These are phyloP conservation scores for Melocanna baccifera DNA, from an alignment of 176 grass and related monocot species.

Conservation along the genomic window DNA sequence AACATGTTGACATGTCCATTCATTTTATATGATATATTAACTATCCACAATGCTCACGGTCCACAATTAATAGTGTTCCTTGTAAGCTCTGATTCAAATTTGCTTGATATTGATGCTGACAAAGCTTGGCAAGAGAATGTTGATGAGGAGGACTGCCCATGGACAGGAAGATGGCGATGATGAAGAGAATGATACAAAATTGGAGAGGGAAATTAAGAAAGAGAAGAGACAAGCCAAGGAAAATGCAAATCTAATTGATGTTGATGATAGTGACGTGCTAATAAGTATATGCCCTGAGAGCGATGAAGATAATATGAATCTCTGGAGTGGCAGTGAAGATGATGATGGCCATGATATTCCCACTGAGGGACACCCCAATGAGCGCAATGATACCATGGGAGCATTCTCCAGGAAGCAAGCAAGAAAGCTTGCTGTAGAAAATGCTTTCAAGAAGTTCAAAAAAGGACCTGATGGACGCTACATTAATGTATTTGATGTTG, in stretches of 20 bases:
- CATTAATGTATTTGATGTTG: too few relatives aligned
- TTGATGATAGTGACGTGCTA: slow-evolving; percentile 77
- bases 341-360: slow-evolving; percentile 76
- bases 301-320: too few relatives aligned
- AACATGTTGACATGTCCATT: background rate
- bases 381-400: slow-evolving; percentile 77
- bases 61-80: too few relatives aligned
- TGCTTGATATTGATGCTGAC: background rate
- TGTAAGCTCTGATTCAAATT: background rate
- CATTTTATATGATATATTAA: slow-evolving; percentile 20
- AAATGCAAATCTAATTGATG: slow-evolving; percentile 79
- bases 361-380: slow-evolving; percentile 64
- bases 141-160: slow-evolving; percentile 83
- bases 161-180: slow-evolving; percentile 85
- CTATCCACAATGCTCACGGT: background rate
- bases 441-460: slow-evolving; percentile 93
- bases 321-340: slow-evolving; percentile 91
- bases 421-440: slow-evolving; percentile 90
- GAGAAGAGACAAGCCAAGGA: slow-evolving; percentile 66
- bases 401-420: too few relatives aligned
- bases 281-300: too few relatives aligned
- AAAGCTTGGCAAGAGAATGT: slow-evolving; percentile 58
- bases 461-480: slow-evolving; percentile 85
- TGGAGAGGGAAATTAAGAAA: slow-evolving; percentile 88
- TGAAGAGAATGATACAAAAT: slow-evolving; percentile 51